These are phyloP conservation scores for Rhodotorula mucilaginosa DNA, from an alignment of 1,284 basidiomycete genomes.

Conservation along the genomic window DNA sequence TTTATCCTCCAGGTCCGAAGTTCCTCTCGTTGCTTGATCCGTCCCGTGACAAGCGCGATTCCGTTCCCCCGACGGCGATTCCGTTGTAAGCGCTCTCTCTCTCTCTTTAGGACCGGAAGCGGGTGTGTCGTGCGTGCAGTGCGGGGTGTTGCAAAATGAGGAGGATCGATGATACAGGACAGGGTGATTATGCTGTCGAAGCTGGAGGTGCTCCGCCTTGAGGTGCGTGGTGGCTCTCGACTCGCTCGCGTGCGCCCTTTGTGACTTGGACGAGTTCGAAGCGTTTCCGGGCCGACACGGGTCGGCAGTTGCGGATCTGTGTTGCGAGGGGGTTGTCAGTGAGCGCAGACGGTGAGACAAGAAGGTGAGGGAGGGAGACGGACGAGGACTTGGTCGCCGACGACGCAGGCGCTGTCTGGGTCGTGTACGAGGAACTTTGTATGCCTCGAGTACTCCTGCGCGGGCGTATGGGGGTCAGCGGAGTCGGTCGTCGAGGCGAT, in stretches of 20 bases:
- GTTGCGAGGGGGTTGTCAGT: not conserved
- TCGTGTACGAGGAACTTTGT: conserved; percentile 43
- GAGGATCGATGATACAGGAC: too few relatives aligned
- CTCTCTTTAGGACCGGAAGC: too few relatives aligned
- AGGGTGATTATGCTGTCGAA: not conserved
- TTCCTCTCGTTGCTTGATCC: too few relatives aligned
- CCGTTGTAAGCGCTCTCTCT: not conserved
- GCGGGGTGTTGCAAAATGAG: too few relatives aligned
- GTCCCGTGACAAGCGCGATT: too few relatives aligned
- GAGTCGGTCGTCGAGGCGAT: too few relatives aligned
- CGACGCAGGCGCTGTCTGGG: conserved; percentile 22
- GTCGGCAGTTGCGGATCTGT: conserved; percentile 39
- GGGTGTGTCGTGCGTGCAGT: too few relatives aligned
- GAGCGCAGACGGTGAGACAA: not conserved
- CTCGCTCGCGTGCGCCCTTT: conserved; percentile 29
- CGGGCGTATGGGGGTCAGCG: not conserved
- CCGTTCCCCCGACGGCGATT: too few relatives aligned
- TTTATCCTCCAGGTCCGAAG: too few relatives aligned
- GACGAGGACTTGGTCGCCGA: conserved; percentile 37
- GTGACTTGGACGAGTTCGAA: conserved; percentile 38
- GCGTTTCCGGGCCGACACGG: conserved; percentile 40
- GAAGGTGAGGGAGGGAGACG: not conserved
- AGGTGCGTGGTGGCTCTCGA: conserved; percentile 4
- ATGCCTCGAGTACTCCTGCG: conserved; percentile 35
- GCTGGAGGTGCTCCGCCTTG: not conserved